Base-by-base conservation (phyloP, 208 protist genomes). In the Paratrypanosoma confusum region DNA sequence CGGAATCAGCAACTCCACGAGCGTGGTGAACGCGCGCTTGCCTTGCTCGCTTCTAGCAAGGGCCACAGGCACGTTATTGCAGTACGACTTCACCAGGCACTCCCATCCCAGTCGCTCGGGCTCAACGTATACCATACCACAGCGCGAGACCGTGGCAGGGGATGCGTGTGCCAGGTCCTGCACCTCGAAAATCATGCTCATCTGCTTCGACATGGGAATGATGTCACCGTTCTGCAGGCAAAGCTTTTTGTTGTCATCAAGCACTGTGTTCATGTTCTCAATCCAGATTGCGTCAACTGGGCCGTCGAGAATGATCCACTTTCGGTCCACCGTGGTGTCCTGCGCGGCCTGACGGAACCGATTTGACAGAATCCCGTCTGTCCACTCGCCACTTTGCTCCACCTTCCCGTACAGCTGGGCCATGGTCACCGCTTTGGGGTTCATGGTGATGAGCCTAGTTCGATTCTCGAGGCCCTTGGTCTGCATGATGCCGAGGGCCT, bases 241-340 rank as follows among this genome's bases (percentile, higher is more conserved):
- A 28, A 98, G 84, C 57, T 96, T 97, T 74, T 97, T 98, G 74
- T 98, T 99, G 65, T 99, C 96, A 62, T 99, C 96, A 10, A 99
- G 81, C 18, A 98, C 95, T 14, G 96, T 98, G 78, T 99, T 99
- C 96, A 99, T 97, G 65, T 97, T 98, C 68, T 99, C 97, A 78
- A 99, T 99, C 97, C 97, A 99, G 33, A 98, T 72, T n/a, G 97
- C 94, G 63, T 99, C 97, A 5, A 99, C 97, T 22, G 96, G 97
- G 46, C 95, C 95, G 38, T 98, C 95, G 11, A 97, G 87, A 11
- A 98, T 77, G 36, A 98, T 69, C 93, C 93, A 98, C 58, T 96
- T 94, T 39, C 88, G 74, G 38, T 95, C 82, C 13, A 55, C 48
- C 10, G 85, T 81, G 8, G 72, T 71, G 46, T 95, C 76, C 52